phyloP scores from a whole-genome alignment of 1,139 yeast species.

The Pichia cactophila region DNA sequence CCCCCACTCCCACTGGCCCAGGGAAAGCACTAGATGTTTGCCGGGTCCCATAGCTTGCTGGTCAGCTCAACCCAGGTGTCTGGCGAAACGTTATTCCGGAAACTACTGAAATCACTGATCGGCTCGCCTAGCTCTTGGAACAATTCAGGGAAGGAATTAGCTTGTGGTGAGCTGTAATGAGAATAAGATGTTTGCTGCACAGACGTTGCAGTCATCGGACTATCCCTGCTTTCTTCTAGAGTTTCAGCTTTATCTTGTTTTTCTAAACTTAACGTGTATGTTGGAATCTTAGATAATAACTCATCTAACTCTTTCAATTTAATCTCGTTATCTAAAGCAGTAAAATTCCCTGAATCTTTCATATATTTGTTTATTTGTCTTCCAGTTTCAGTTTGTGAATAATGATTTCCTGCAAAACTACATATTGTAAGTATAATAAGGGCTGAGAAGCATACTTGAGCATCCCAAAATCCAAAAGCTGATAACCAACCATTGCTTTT shows the following conservation, averaged over 20 bases:
- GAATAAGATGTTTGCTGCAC: neutral
- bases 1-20: neutral
- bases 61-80: conserved; percentile 13
- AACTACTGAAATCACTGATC: conserved; percentile 9
- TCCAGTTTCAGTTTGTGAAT: conserved; percentile 31
- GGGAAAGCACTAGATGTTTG: neutral
- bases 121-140: conserved; percentile 1
- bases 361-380: conserved; percentile 31
- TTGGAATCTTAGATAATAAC: conserved; percentile 8
- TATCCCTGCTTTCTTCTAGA: neutral
- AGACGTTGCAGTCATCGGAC: neutral
- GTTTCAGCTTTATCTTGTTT: neutral
- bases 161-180: neutral
- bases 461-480: conserved; percentile 43
- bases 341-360: conserved; percentile 38
- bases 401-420: conserved; percentile 31
- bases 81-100: conserved; percentile 13
- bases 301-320: conserved; percentile 27
- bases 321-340: conserved; percentile 33
- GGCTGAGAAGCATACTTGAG: conserved; percentile 40
- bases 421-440: conserved; percentile 30
- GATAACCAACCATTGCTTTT: conserved; percentile 34
- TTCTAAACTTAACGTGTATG: neutral
- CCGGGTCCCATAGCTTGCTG: conserved; percentile 11
- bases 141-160: neutral